These are phyloP conservation scores for Wallacemonas sp. DNA, from an alignment of 208 protist species.

Conservation along the genomic window DNA sequence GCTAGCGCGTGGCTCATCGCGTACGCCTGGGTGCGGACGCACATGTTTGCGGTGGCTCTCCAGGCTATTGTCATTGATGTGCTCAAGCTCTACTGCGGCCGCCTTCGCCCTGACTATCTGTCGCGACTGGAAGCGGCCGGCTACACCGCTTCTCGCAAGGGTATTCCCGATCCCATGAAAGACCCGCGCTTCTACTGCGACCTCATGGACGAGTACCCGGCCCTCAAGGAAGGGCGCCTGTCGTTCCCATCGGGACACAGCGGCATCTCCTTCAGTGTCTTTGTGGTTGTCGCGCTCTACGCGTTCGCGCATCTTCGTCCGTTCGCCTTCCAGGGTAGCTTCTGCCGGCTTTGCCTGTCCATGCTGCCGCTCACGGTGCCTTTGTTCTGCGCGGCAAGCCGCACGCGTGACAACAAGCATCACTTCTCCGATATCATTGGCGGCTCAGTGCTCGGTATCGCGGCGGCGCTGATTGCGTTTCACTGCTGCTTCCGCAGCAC, in stretches of 20 bases:
- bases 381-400: slow-evolving; percentile 70
- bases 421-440: slow-evolving; percentile 86
- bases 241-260: slow-evolving; percentile 94
- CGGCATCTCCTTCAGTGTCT: slow-evolving; percentile 79
- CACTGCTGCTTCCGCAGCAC: slow-evolving; percentile 39
- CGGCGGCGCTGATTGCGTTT: slow-evolving; percentile 45
- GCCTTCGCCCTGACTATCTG: slow-evolving; percentile 92
- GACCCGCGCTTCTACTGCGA: slow-evolving; percentile 59
- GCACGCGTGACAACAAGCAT: slow-evolving; percentile 87
- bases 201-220: slow-evolving; percentile 34
- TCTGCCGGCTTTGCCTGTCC: slow-evolving; percentile 56
- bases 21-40: slow-evolving; percentile 62
- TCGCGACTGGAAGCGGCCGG: slow-evolving; percentile 46
- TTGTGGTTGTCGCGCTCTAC: slow-evolving; percentile 68
- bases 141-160: slow-evolving; percentile 27
- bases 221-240: slow-evolving; percentile 72
- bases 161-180: slow-evolving; percentile 30
- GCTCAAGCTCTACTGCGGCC: slow-evolving; percentile 84
- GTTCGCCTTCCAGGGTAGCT: slow-evolving; percentile 64
- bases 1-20: background rate
- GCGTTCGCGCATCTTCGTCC: slow-evolving; percentile 66
- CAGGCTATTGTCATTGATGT: slow-evolving; percentile 43
- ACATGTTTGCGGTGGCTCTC: slow-evolving; percentile 46
- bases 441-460: slow-evolving; percentile 71
- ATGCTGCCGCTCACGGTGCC: slow-evolving; percentile 60